Evolutionary conservation across 1,284 basidiomycete genomes (phyloP), one percentile per base, ranked within the genome.

Genomic region (Tylopilus orsonianus): DNA sequence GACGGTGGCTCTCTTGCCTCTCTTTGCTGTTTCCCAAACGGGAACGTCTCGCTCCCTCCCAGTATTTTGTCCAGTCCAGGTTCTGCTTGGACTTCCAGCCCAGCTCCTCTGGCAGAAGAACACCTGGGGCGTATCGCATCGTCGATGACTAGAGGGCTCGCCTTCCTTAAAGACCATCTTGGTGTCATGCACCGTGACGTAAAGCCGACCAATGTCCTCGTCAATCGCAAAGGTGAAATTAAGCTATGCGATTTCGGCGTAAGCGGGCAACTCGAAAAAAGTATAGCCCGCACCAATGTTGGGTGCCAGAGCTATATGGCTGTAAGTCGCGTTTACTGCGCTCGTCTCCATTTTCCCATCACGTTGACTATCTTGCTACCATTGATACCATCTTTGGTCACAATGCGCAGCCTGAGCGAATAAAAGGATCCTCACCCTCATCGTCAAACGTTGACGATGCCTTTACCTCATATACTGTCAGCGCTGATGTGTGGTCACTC

Each of bases 241-340:
- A 99, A 98, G 72, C 78, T 99, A 1, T 97, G 95, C 67, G 96
- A 99, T 69, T 99, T 99, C 69, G 97, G 96, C 22, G 95, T 99
- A 0, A 97, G 94, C 4, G 96, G 96, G 3, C 95, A 99, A 67
- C 79, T 99, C 33, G 95, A 99, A 68, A 94, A 95, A 68, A 92
- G 87, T 50, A 75, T 99, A 18, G 96, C 97, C 20, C 97, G 97
- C 75, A 99, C 96, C 13, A 98, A 98, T 62, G 98, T 99, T 37
- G 96, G 97, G 3, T 99, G 97, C 68, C 97, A 99, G 69, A 90
- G 85, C 54, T 99, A 99, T 72, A 99, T 99, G 95, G 96, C 96
- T 40, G 90, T 91, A 68, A 65, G 86, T 79, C 12, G n/a, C 45
- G 27, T 22, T n/a, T 45, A 9, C 41, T 53, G 23, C 32, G 37